Conservation (phyloP, 805 yeast species). For the Starmerella cellae region DNA sequence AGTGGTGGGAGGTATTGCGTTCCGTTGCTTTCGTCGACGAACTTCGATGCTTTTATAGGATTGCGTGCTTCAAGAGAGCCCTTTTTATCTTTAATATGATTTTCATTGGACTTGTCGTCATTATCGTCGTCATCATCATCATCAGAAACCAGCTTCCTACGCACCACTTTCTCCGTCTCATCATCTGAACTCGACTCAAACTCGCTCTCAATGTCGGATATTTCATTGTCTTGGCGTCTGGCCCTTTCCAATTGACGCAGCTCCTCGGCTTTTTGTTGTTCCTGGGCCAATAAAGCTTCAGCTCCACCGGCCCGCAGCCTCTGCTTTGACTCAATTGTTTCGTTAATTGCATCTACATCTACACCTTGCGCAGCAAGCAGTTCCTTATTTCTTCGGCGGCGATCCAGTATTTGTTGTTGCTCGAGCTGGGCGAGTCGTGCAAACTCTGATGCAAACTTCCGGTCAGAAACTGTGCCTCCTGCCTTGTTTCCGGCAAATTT, state of each 20-base stretch:
- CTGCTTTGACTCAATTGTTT: slow-evolving; percentile 3
- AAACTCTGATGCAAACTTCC: slow-evolving; percentile 5
- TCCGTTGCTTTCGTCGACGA: not conserved
- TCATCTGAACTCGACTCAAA: slow-evolving; percentile 9
- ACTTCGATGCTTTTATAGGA: too few species aligned
- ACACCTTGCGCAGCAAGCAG: slow-evolving; percentile 13
- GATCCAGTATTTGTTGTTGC: slow-evolving; percentile 8
- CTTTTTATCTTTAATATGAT: not conserved
- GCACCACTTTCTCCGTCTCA: not conserved
- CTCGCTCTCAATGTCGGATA: slow-evolving; percentile 7
- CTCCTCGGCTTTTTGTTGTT: slow-evolving; percentile 11
- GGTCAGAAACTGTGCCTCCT: slow-evolving; percentile 7
- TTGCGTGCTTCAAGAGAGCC: not conserved
- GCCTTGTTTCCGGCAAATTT: slow-evolving; percentile 6
- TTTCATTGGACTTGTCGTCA: not conserved
- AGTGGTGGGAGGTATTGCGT: not conserved
- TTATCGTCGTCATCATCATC: not conserved
- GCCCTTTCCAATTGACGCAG: slow-evolving; percentile 1
- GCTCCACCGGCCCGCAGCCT: slow-evolving; percentile 9
- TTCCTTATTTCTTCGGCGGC: slow-evolving; percentile 4
- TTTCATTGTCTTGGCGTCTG: slow-evolving; percentile 7
- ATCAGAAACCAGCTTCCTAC: not conserved
- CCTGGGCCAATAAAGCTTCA: slow-evolving; percentile 15
- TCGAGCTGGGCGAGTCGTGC: slow-evolving; percentile 9
- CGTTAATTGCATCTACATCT: slow-evolving; percentile 10